Percentiles rank a stretch among this genome's conserved stretches.
These are phyloP conservation scores for Krasilnikovozyma curviuscula DNA, from an alignment of 768 basidiomycete genomes.

Conservation along the genomic window DNA sequence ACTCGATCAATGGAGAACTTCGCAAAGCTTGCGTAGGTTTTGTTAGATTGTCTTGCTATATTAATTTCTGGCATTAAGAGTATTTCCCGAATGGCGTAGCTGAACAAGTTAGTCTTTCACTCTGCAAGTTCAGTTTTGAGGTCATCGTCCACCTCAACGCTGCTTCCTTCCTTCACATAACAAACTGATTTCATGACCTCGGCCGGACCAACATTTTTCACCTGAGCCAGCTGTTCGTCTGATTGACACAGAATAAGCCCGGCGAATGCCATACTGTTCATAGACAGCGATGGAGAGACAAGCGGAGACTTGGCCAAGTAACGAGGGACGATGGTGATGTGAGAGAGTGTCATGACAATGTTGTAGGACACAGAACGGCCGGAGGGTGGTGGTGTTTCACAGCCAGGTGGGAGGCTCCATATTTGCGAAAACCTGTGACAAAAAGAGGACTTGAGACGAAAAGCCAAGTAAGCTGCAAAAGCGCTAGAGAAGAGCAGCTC, in stretches of 20 bases:
- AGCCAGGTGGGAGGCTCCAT: background rate
- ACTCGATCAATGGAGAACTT: slow-evolving; percentile 59
- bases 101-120: too few species aligned
- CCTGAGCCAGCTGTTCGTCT: slow-evolving; percentile 3
- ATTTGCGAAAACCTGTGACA: background rate
- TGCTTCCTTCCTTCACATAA: too few species aligned
- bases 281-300: background rate
- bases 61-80: too few species aligned
- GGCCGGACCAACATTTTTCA: too few species aligned
- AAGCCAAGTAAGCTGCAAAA: background rate
- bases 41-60: too few species aligned
- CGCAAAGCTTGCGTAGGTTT: slow-evolving; percentile 11
- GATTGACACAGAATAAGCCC: background rate
- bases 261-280: slow-evolving; percentile 8
- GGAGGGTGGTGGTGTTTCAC: background rate
- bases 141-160: too few species aligned
- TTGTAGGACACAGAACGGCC: background rate
- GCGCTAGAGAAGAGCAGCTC: background rate
- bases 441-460: slow-evolving; percentile 5
- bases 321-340: slow-evolving; percentile 3
- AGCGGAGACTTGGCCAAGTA: background rate
- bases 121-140: too few species aligned
- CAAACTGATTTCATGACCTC: too few species aligned
- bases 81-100: too few species aligned
- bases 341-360: background rate